These are phyloP conservation scores for Magnolia officinalis DNA, from an alignment of 164 flowering plant species.

Conservation along the genomic window DNA sequence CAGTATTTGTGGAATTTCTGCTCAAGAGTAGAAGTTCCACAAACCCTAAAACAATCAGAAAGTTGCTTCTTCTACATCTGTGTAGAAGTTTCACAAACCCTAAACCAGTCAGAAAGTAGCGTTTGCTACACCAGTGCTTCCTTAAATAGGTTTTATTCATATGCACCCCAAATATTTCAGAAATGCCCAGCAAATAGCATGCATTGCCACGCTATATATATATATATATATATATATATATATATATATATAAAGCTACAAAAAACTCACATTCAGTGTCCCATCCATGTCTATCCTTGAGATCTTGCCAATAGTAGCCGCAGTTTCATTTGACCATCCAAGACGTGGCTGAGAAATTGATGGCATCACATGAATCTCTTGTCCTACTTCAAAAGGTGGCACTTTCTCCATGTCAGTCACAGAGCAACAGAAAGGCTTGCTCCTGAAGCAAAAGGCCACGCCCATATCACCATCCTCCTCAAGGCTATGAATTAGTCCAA, in stretches of 20 bases:
- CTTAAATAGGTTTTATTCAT: too few relatives aligned
- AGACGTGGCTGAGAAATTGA: slow-evolving; percentile 87
- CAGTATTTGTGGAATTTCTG: too few relatives aligned
- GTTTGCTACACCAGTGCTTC: too few relatives aligned
- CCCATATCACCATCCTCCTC: slow-evolving; percentile 98
- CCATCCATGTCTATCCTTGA: slow-evolving; percentile 96
- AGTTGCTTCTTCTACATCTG: too few relatives aligned
- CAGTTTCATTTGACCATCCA: slow-evolving; percentile 94
- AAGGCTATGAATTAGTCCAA: slow-evolving; percentile 88
- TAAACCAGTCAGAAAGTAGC: too few relatives aligned
- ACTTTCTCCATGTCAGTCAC: slow-evolving; percentile 95
- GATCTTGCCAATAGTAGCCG: slow-evolving; percentile 86
- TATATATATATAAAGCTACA: not conserved
- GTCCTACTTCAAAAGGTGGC: slow-evolving; percentile 82
- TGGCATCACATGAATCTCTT: slow-evolving; percentile 76
- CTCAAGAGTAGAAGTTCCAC: too few relatives aligned
- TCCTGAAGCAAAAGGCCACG: slow-evolving; percentile 92
- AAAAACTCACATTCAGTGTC: slow-evolving; percentile 70
- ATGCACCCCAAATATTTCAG: not conserved
- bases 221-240: too few relatives aligned
- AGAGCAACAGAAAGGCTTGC: slow-evolving; percentile 89
- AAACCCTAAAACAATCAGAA: too few relatives aligned
- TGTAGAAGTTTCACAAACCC: too few relatives aligned
- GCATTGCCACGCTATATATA: not conserved
- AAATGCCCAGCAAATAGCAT: not conserved